phyloP scores from a whole-genome alignment of 345 rosid species.

The Corymbia maculata region DNA sequence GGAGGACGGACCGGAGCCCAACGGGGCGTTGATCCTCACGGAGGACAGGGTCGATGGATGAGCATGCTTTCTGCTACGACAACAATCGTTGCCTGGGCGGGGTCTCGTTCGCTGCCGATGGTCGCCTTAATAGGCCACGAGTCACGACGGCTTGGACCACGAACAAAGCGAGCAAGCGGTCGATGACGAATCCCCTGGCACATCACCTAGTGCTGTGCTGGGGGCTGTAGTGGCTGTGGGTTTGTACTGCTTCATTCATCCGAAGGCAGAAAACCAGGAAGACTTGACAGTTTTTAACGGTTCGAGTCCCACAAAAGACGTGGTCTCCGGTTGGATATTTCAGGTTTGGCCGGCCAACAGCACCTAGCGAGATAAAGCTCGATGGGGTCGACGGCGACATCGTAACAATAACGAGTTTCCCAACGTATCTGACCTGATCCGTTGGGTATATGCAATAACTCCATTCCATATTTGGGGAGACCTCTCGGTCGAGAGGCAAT shows the following conservation, averaged over 20 bases:
- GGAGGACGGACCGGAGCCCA: background rate
- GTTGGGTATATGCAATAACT: background rate
- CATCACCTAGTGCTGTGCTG: background rate
- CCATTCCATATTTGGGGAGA: background rate
- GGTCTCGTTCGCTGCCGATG: background rate
- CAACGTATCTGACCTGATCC: background rate
- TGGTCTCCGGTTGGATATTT: background rate
- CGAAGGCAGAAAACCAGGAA: background rate
- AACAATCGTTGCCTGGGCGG: background rate
- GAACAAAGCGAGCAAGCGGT: background rate
- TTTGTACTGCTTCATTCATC: background rate
- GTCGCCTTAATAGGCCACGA: background rate
- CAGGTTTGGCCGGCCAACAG: background rate
- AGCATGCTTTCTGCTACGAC: background rate
- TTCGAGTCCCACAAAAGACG: background rate
- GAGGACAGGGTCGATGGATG: background rate
- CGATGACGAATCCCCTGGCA: background rate
- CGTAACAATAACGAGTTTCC: background rate
- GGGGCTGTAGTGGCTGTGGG: background rate
- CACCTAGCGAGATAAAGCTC: background rate
- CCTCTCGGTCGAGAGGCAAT: background rate
- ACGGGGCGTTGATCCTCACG: background rate
- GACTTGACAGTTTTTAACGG: background rate
- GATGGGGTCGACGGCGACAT: background rate
- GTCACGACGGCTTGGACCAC: background rate